phyloP scores from a whole-genome alignment of 805 yeast genomes.

The Lipomyces lipofer region DNA sequence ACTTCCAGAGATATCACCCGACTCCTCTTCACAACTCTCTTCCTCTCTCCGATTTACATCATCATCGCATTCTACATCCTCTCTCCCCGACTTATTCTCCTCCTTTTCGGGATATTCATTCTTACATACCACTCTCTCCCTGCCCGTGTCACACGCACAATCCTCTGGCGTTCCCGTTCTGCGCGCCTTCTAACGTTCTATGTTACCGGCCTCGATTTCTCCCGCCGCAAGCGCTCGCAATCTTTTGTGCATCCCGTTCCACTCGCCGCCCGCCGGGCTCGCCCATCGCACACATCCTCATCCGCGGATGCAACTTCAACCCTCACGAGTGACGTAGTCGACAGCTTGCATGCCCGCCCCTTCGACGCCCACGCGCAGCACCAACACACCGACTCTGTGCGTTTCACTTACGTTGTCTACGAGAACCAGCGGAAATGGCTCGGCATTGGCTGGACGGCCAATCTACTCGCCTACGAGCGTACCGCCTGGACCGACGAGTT shows the following conservation, averaged over 20 bases:
- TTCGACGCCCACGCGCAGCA: conserved; percentile 16
- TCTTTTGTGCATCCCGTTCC: background rate
- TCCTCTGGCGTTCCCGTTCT: conserved; percentile 79
- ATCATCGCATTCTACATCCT: conserved; percentile 65
- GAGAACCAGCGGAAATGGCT: conserved; percentile 97
- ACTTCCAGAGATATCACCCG: conserved; percentile 78
- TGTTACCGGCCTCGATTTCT: conserved; percentile 81
- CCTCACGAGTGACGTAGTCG: conserved; percentile 7
- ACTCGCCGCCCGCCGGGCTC: background rate
- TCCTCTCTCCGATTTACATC: conserved; percentile 82
- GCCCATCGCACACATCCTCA: conserved; percentile 9
- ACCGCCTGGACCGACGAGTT: conserved; percentile 98
- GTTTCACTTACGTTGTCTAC: conserved; percentile 87
- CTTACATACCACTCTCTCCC: conserved; percentile 86
- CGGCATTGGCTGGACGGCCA: conserved; percentile 97
- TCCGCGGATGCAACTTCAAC: background rate
- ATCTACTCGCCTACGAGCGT: conserved; percentile 86
- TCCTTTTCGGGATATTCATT: conserved; percentile 58
- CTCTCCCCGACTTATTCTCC: conserved; percentile 66
- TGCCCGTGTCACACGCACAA: conserved; percentile 76
- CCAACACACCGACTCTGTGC: conserved; percentile 48
- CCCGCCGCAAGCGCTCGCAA: conserved; percentile 11
- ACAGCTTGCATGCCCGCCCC: background rate
- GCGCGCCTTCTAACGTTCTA: conserved; percentile 74
- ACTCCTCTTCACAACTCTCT: conserved; percentile 76